Evolutionary conservation across 345 rosid species (phyloP), one percentile per base, ranked within the genome.

Genomic region (Arabidopsis thaliana): DNA sequence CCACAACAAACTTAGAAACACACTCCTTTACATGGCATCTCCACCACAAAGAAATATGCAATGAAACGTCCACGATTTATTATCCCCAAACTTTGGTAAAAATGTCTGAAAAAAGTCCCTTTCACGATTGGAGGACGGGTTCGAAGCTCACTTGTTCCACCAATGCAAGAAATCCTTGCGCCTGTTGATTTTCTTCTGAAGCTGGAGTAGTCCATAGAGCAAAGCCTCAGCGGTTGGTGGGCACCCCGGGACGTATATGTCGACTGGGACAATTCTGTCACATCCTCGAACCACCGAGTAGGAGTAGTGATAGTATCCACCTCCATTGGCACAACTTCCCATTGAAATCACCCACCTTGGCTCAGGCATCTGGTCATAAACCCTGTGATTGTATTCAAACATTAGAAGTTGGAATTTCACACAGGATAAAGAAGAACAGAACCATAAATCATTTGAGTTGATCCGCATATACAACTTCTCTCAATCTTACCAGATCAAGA

Each of bases 301-400:
- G 14, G 97, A 95, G 88, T 95, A 92, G 81, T 95, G 98, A 73
- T 92, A 92, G 87, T 93, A 95, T 61, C 98, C 98, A 30, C 99
- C 99, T 61, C 97, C 99, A 69, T 92, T 95, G 23, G 99, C 99
- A 72, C 99, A 92, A 61, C 99, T 95, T 56, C 99, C 99, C 98
- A 92, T 95, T 6, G 99, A 92, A 59, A 95, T 89, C 45, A 95
- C 98, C 98, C 98, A 92, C 79, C 96, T 89, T 5, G 99, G 98
- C 80, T 95, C 98, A 0, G 97, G 99, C 99, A 95, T 95, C 75
- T 95, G 98, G 76, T 90, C 99, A 71, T 95, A 95, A 36, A 95
- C 98, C 93, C 98, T 91, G 93, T 53, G 55, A 81, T 71, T 20
- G 77, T 53, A 59, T 70, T n/a, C 12, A 53, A 24, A 62, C 4